Base-by-base conservation (phyloP, 1,139 yeast species). In the Kluyveromyces sp. region DNA sequence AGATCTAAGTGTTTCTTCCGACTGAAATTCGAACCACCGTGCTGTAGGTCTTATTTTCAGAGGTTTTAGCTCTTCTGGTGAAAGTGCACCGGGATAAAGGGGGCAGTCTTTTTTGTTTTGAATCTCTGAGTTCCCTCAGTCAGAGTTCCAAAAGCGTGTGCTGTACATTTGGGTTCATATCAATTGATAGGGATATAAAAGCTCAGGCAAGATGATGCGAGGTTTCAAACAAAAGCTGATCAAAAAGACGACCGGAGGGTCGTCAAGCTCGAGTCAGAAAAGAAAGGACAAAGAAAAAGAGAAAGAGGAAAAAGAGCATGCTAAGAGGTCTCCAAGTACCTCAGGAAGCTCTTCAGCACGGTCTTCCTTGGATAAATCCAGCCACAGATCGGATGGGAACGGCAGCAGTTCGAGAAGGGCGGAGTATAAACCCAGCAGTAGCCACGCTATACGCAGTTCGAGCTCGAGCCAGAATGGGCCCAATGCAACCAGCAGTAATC, bases 171-270 rank as follows among this genome's bases (percentile, higher is more conserved):
- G 9, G 9, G 6, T 22, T 6, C 26, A 9, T 22, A 9, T 6
- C 26, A 22, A 22, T 22, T 22, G 26, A 22, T 22, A 6, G 8
- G 6, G 8, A 22, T 22, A 22, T 22, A 22, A 6, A 22, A 6
- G 8, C 26, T 22, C 26, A 6, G 9, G 26, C 58, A 66, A 64
- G 54, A 69, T 69, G 73, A 69, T 69, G 72, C 70, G 70, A 55
- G 73, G 73, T 36, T 68, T 69, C 50, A 69, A 68, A 54, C 73
- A 69, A 53, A 66, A 69, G 50, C 48, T 60, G 48, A 60, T 58
- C 37, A 60, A 58, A 56, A 59, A 57, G 53, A 58, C 65, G 15
- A 53, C 62, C 25, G 63, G 63, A 15, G 51, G 59, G 32, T 53
- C 61, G 9, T 48, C 55, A 22, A 44, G 49, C 31, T 48, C 46